These are phyloP conservation scores for Sclerotinia nivalis DNA, from an alignment of 2,329 filamentous ascomycete genomes.

Conservation along the genomic window DNA sequence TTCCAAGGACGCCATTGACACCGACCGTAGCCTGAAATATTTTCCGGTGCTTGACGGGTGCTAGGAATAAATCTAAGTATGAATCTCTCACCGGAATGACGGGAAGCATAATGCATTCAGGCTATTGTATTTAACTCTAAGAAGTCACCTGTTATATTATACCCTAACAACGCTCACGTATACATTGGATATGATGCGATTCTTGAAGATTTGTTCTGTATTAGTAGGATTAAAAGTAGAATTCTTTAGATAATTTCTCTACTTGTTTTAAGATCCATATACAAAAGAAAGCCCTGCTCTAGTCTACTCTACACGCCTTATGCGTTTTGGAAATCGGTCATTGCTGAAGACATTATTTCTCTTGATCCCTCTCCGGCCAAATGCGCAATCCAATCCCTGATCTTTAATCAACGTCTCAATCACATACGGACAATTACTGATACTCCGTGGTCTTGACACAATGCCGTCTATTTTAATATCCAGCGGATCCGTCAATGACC, in stretches of 20 bases:
- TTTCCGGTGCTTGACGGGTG: too few species aligned
- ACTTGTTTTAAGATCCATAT: background rate
- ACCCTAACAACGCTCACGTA: too few species aligned
- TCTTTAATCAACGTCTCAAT: constrained; percentile 2
- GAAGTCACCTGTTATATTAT: too few species aligned
- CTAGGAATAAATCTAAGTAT: too few species aligned
- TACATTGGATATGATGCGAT: too few species aligned
- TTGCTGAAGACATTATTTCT: background rate
- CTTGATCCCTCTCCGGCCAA: background rate
- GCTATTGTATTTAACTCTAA: too few species aligned
- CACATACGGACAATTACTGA: constrained; percentile 1
- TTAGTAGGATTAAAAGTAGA: too few species aligned
- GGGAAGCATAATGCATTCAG: too few species aligned
- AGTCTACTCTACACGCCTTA: background rate
- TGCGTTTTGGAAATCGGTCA: background rate
- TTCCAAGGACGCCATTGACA: too few species aligned
- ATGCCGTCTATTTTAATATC: background rate
- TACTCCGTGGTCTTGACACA: background rate
- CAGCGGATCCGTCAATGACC: background rate
- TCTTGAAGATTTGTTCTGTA: too few species aligned
- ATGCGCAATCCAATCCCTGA: background rate
- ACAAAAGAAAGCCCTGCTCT: background rate
- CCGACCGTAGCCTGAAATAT: too few species aligned
- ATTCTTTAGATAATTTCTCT: background rate
- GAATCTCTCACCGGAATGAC: too few species aligned